These are phyloP conservation scores for Polyrhizophydium stewartii DNA, from an alignment of 371 early-diverging fungal species.

Conservation along the genomic window DNA sequence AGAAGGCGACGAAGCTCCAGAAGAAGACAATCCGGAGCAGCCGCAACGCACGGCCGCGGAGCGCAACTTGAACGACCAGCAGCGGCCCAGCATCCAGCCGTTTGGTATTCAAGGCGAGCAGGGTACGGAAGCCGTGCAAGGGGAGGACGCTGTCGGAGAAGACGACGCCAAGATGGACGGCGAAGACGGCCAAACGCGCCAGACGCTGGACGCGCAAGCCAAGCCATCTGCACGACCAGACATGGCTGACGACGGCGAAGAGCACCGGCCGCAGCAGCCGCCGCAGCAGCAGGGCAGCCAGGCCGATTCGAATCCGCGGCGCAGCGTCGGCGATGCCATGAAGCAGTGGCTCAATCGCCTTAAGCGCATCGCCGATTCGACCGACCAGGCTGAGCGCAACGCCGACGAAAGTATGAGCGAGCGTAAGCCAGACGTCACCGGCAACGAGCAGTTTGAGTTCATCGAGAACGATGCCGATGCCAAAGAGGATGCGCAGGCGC, in stretches of 20 bases:
- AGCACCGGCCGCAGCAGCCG: constrained; percentile 20
- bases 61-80: constrained; percentile 11
- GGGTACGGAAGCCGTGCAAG: constrained; percentile 21
- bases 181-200: constrained; percentile 42
- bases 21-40: constrained; percentile 37
- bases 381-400: constrained; percentile 42
- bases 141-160: constrained; percentile 49
- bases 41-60: constrained; percentile 29
- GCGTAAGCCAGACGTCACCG: constrained; percentile 33
- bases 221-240: too few relatives aligned
- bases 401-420: constrained; percentile 21
- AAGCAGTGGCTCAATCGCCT: constrained; percentile 86
- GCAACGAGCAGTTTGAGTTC: constrained; percentile 38
- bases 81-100: constrained; percentile 7
- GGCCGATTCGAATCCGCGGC: constrained; percentile 47
- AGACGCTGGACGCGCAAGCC: constrained; percentile 9
- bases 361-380: constrained; percentile 53
- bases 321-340: constrained; percentile 84
- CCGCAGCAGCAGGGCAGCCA: constrained; percentile 20
- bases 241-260: too few relatives aligned
- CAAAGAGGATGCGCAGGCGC: constrained; percentile 64
- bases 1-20: constrained; percentile 30
- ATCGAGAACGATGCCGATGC: constrained; percentile 40
- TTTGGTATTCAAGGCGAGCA: constrained; percentile 65
- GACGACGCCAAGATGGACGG: constrained; percentile 24